phyloP scores from a whole-genome alignment of 2,329 filamentous ascomycete genomes.

The Fusarium sp. region DNA sequence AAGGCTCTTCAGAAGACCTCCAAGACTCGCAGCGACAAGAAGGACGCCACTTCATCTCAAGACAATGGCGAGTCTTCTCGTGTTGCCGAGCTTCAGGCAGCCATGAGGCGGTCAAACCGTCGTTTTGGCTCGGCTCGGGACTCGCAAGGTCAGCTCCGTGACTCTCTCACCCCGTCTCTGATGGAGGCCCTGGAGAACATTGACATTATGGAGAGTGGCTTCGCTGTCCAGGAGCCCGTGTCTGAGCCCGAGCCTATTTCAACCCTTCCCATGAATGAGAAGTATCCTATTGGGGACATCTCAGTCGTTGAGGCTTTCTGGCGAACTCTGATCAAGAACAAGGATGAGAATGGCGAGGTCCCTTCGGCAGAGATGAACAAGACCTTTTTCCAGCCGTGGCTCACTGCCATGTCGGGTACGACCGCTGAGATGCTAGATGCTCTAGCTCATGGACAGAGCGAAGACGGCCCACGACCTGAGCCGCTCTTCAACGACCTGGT shows the following conservation, averaged over 20 bases:
- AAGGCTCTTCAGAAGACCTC: constrained; percentile 4
- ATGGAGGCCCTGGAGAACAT: constrained; percentile 7
- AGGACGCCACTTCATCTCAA: not conserved
- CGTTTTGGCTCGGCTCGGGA: not conserved
- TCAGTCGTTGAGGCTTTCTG: constrained; percentile 8
- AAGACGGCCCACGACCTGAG: constrained; percentile 5
- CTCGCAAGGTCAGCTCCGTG: constrained; percentile 4
- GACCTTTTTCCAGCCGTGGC: constrained; percentile 7
- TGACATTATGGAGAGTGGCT: not conserved
- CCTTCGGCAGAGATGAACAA: constrained; percentile 4
- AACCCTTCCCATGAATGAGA: constrained; percentile 3
- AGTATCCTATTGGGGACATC: constrained; percentile 7
- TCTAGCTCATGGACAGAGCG: constrained; percentile 2
- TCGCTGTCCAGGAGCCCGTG: not conserved
- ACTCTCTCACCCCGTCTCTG: constrained; percentile 8
- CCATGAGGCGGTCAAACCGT: not conserved
- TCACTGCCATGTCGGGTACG: constrained; percentile 2
- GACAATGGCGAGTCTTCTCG: constrained; percentile 8
- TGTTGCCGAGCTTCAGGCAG: constrained; percentile 1
- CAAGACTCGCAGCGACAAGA: constrained; percentile 4
- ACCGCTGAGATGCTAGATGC: constrained; percentile 9
- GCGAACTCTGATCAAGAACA: constrained; percentile 11
- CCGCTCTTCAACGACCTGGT: constrained; percentile 15
- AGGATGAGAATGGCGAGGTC: constrained; percentile 6
- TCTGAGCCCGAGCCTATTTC: not conserved